A percentile compares a stretch with the other conserved stretches of the same genome.
phyloP scores from a whole-genome alignment of 345 rosid genomes.

The Schrenkiella parvula region DNA sequence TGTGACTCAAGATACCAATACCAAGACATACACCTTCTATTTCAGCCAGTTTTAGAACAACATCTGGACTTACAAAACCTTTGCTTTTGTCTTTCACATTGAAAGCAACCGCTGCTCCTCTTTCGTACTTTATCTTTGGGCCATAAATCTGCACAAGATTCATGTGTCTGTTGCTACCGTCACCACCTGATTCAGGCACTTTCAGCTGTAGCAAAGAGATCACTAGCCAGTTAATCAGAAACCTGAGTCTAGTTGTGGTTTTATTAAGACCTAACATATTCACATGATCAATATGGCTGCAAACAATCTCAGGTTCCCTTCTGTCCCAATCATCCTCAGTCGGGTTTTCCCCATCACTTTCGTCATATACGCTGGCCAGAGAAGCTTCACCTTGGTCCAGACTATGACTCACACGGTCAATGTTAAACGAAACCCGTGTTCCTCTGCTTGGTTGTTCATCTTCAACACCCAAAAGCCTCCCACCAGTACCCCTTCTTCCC shows the following conservation, averaged over 20 bases:
- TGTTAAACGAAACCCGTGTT: conserved; percentile 74
- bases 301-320: conserved; percentile 75
- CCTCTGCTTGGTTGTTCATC: conserved; percentile 75
- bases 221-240: conserved; percentile 91
- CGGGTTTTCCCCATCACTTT: conserved; percentile 72
- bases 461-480: conserved; percentile 67
- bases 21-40: conserved; percentile 79
- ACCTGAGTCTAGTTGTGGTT: conserved; percentile 71
- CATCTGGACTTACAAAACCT: conserved; percentile 71
- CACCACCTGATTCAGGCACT: conserved; percentile 54
- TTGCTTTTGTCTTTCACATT: conserved; percentile 63
- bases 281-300: conserved; percentile 79
- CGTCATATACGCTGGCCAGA: conserved; percentile 53
- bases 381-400: conserved; percentile 61
- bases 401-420: conserved; percentile 43
- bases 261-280: conserved; percentile 89
- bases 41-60: conserved; percentile 82
- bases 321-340: conserved; percentile 69
- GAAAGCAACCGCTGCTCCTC: conserved; percentile 93
- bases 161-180: conserved; percentile 28
- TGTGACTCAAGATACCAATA: conserved; percentile 79
- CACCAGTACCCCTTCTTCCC: conserved; percentile 68
- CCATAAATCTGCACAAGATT: conserved; percentile 87
- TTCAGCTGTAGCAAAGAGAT: conserved; percentile 79
- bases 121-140: conserved; percentile 84